Percentiles rank a stretch among this genome's conserved stretches.
phyloP scores from a whole-genome alignment of 768 basidiomycete species.

The Clavaria fumosa region DNA sequence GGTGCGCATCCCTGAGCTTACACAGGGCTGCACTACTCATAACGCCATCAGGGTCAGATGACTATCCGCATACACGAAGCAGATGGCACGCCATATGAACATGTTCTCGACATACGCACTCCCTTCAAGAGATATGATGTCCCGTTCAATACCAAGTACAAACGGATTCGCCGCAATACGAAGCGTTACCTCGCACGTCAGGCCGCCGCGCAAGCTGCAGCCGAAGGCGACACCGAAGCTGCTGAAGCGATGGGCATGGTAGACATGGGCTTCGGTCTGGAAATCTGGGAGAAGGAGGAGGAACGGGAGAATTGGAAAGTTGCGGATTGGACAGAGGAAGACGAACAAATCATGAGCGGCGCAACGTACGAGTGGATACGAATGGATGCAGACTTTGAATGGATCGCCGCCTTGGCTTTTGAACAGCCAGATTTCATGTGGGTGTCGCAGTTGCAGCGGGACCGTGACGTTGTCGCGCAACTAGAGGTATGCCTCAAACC shows the following conservation, averaged over 20 bases:
- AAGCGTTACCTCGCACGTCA: slow-evolving; percentile 92
- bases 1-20: slow-evolving; percentile 24
- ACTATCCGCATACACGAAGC: slow-evolving; percentile 98
- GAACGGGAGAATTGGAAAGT: slow-evolving; percentile 93
- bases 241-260: slow-evolving; percentile 89
- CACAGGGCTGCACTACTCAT: slow-evolving; percentile 1
- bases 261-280: slow-evolving; percentile 86
- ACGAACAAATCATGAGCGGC: slow-evolving; percentile 83
- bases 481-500: slow-evolving; percentile 78
- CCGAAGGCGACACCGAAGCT: slow-evolving; percentile 82
- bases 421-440: slow-evolving; percentile 98
- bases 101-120: slow-evolving; percentile 82
- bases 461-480: slow-evolving; percentile 94
- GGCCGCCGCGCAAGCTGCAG: slow-evolving; percentile 84
- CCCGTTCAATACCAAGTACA: slow-evolving; percentile 97
- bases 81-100: slow-evolving; percentile 97
- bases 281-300: slow-evolving; percentile 91
- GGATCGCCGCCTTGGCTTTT: slow-evolving; percentile 87
- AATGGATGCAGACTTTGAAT: slow-evolving; percentile 98
- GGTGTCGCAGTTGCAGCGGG: slow-evolving; percentile 89
- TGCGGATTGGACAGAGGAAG: slow-evolving; percentile 95
- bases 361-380: slow-evolving; percentile 99
- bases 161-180: slow-evolving; percentile 88
- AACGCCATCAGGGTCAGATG: slow-evolving; percentile 72
- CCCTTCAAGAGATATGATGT: slow-evolving; percentile 92